Evolutionary conservation across 1,139 yeast genomes (phyloP).

Genomic region (Candida sp.): DNA sequence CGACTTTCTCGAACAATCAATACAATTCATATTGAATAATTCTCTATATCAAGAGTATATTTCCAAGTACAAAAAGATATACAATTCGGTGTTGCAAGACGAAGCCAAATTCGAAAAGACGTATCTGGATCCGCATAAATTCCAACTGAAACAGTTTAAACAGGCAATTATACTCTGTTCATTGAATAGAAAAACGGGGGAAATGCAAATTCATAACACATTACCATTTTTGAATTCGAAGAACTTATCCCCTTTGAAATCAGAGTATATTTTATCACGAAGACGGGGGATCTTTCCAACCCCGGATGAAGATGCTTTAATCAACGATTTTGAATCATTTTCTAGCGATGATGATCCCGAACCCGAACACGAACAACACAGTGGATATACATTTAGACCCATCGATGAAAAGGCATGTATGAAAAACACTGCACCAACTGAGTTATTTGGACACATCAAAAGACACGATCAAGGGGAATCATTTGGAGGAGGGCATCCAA

Average conservation of each 20-base stretch:
- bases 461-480: slow-evolving; percentile 3
- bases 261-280: slow-evolving; percentile 5
- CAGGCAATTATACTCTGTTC: slow-evolving; percentile 26
- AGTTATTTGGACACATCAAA: slow-evolving; percentile 5
- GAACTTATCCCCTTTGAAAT: slow-evolving; percentile 5
- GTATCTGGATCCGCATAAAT: background rate
- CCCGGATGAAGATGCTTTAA: slow-evolving; percentile 3
- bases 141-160: background rate
- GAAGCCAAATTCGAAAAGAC: slow-evolving; percentile 5
- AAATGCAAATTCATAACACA: slow-evolving; percentile 19
- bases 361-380: slow-evolving; percentile 3
- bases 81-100: slow-evolving; percentile 8
- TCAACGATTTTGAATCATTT: slow-evolving; percentile 11
- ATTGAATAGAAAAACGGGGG: slow-evolving; percentile 28
- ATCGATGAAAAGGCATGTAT: slow-evolving; percentile 1
- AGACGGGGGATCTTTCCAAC: slow-evolving; percentile 2
- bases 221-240: slow-evolving; percentile 13
- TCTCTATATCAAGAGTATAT: slow-evolving; percentile 5
- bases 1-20: slow-evolving; percentile 17
- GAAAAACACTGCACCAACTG: slow-evolving; percentile 3
- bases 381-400: slow-evolving; percentile 1
- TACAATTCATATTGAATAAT: slow-evolving; percentile 10
- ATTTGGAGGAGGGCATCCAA: slow-evolving; percentile 4
- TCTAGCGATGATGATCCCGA: slow-evolving; percentile 1
- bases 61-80: slow-evolving; percentile 7